Evolutionary conservation across 139 green algal species (phyloP), one percentile per base, ranked within the genome.

Genomic region (Edaphochlamys debaryana): DNA sequence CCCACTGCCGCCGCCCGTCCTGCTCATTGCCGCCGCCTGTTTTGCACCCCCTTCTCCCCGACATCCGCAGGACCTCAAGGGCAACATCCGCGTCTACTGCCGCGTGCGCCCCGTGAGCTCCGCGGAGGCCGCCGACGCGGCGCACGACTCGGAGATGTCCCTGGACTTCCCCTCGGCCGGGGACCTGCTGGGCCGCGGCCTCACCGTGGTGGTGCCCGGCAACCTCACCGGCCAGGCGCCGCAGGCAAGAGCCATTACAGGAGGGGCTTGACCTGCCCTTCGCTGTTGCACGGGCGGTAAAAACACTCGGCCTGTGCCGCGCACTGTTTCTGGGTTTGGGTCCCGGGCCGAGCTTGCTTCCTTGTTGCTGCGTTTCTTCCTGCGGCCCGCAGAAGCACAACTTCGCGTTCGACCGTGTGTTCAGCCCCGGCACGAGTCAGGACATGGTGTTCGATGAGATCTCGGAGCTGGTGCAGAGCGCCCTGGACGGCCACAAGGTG

Each of bases 21-120:
- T n/a, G n/a, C n/a, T n/a, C n/a, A n/a, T n/a, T n/a, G n/a, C n/a
- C n/a, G n/a, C n/a, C n/a, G n/a, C n/a, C n/a, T n/a, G n/a, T n/a
- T n/a, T n/a, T n/a, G n/a, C n/a, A 22, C 13, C 45, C 45, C 45
- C 13, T 54, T 54, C 52, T 62, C 17, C 52, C 52, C 17, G 17
- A 19, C n/a, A n/a, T n/a, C 63, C 56, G 29, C 91, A 96, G 93
- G 94, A 98, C 89, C 89, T 98, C 45, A 97, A 97, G 71, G 96
- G 96, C 78, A 99, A 99, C 90, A 97, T 99, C 79, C 89, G 96
- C 11, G 96, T 99, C n/a, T 98, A 98, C 88, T 95, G 93, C 83
- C 90, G 96, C 3, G 93, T 98, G 58, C 88, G 95, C 0, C 96
- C 96, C 4, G 60, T 90, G 34, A 87, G 83, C 45, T 40, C 40